A percentile compares a stretch with the other conserved stretches of the same genome.
Evolutionary conservation across 768 basidiomycete genomes (phyloP).

Genomic region (Boletus bicolor): DNA sequence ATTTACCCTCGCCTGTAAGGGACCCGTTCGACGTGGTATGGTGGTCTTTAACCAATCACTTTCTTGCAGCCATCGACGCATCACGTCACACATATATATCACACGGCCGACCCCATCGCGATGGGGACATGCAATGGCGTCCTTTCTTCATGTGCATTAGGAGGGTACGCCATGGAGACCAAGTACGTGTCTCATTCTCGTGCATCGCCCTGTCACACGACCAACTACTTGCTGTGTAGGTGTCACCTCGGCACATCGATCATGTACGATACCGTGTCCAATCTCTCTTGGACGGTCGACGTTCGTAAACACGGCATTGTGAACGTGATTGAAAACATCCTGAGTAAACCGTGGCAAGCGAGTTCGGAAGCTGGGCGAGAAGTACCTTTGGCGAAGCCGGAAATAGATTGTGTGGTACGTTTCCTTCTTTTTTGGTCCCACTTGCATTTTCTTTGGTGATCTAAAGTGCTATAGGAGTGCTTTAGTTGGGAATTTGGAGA

Average conservation of each 20-base stretch:
- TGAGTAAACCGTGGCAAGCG: slow-evolving; percentile 69
- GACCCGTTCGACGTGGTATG: not conserved
- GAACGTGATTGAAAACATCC: slow-evolving; percentile 69
- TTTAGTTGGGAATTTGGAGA: slow-evolving; percentile 70
- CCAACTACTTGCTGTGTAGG: slow-evolving; percentile 29
- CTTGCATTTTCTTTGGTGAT: not conserved
- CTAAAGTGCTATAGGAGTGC: slow-evolving; percentile 47
- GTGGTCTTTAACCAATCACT: not conserved
- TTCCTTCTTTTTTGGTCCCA: not conserved
- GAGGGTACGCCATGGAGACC: slow-evolving; percentile 87
- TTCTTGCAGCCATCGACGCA: slow-evolving; percentile 58
- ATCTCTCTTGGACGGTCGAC: slow-evolving; percentile 82
- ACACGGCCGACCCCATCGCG: slow-evolving; percentile 92
- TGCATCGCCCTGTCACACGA: not conserved
- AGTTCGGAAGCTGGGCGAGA: slow-evolving; percentile 58
- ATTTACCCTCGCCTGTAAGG: slow-evolving; percentile 80
- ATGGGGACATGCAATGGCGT: slow-evolving; percentile 86
- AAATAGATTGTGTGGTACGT: slow-evolving; percentile 73
- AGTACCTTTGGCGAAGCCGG: slow-evolving; percentile 51
- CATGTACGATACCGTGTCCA: slow-evolving; percentile 88
- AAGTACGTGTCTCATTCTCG: slow-evolving; percentile 37
- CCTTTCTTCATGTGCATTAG: slow-evolving; percentile 76
- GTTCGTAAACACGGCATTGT: slow-evolving; percentile 79
- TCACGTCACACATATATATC: slow-evolving; percentile 87
- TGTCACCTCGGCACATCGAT: slow-evolving; percentile 88